Percentiles rank a stretch among this genome's conserved stretches.
Evolutionary conservation across 768 basidiomycete genomes (phyloP).

Genomic region (Exsudoporus frostii): DNA sequence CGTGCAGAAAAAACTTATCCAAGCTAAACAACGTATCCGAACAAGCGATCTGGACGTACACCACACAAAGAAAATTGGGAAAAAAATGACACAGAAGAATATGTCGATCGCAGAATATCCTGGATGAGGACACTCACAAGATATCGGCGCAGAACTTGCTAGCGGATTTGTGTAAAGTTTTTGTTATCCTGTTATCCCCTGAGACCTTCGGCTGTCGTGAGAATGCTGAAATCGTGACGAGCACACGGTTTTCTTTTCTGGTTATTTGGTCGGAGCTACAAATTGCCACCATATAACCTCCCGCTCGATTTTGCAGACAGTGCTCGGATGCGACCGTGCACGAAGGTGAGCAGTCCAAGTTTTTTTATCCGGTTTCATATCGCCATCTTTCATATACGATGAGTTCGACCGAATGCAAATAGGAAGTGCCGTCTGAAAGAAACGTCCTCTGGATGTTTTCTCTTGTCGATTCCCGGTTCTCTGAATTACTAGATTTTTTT

Average conservation of each 20-base stretch:
- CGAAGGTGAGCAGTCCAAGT: conserved; percentile 17
- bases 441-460: conserved; percentile 18
- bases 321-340: neutral
- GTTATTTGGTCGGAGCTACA: conserved; percentile 32
- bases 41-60: conserved; percentile 20
- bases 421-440: conserved; percentile 38
- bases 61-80: conserved; percentile 8
- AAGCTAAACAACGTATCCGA: conserved; percentile 29
- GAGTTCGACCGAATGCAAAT: conserved; percentile 35
- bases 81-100: conserved; percentile 15
- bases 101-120: conserved; percentile 6
- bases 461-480: conserved; percentile 35
- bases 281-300: conserved; percentile 10
- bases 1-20: conserved; percentile 32
- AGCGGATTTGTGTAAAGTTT: conserved; percentile 25
- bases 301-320: neutral
- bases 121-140: conserved; percentile 24
- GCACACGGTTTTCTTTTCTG: conserved; percentile 23
- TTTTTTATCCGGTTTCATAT: neutral
- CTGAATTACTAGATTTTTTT: conserved; percentile 20
- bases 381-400: conserved; percentile 11
- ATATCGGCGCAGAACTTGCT: conserved; percentile 13
- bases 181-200: conserved; percentile 36
- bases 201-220: conserved; percentile 37
- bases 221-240: conserved; percentile 31